Conservation (phyloP, 345 rosid species). For the Fremontodendron californicum region DNA sequence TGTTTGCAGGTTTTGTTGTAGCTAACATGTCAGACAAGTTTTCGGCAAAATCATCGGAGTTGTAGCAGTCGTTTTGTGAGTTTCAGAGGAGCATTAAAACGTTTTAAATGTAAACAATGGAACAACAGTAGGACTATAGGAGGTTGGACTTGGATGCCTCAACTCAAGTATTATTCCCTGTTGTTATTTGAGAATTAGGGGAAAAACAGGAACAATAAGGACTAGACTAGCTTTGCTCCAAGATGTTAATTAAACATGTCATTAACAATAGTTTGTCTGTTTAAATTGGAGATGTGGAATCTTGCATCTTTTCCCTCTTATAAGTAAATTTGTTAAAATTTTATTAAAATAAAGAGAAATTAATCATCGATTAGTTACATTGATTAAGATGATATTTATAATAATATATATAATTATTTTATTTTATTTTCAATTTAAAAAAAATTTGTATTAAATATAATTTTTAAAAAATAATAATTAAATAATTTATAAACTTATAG, state of each 20-base stretch:
- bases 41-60: conserved; percentile 19
- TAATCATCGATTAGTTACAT: no score
- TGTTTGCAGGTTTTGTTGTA: conserved; percentile 55
- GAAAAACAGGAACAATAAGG: background rate
- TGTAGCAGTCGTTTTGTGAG: conserved; percentile 6
- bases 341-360: no score
- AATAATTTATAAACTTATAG: no score
- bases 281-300: background rate
- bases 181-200: background rate
- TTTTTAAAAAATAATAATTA: no score
- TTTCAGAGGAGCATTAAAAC: background rate
- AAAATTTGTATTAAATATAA: no score
- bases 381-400: no score
- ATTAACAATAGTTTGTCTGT: background rate
- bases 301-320: background rate
- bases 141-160: background rate
- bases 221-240: background rate
- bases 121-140: background rate
- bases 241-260: background rate
- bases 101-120: conserved; percentile 2
- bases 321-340: background rate
- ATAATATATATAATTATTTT: no score
- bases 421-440: no score
- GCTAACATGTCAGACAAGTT: conserved; percentile 47
- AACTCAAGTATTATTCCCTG: background rate